Conservation (phyloP, 441 rosid species). For the Syzygium malaccense region DNA sequence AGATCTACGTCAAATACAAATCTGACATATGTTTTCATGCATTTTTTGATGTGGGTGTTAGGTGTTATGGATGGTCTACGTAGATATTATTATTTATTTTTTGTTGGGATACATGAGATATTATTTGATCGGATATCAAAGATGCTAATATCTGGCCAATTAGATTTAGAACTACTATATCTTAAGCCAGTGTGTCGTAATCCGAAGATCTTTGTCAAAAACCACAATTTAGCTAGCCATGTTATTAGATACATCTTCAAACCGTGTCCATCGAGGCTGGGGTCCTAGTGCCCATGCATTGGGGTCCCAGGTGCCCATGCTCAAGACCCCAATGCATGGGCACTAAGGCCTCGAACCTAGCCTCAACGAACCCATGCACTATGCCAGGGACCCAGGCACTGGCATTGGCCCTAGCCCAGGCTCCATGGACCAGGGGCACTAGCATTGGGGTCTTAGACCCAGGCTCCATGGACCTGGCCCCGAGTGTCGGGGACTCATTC, state of each 20-base stretch:
- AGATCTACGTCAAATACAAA: neutral
- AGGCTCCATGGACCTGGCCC: too few relatives aligned
- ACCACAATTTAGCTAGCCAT: neutral
- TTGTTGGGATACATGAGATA: neutral
- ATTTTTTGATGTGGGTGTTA: too few relatives aligned
- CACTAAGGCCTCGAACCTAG: too few relatives aligned
- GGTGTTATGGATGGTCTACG: neutral
- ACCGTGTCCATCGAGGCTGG: too few relatives aligned
- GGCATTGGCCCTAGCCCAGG: too few relatives aligned
- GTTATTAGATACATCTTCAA: neutral
- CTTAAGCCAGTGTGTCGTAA: neutral
- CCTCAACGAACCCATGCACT: too few relatives aligned
- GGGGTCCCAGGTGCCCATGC: too few relatives aligned
- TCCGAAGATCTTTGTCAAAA: neutral
- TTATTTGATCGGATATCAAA: neutral
- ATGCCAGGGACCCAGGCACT: too few relatives aligned
- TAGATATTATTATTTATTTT: neutral
- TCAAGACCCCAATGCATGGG: neutral
- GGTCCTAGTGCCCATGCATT: neutral
- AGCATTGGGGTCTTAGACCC: too few relatives aligned
- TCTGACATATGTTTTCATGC: too few relatives aligned
- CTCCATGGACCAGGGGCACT: too few relatives aligned
- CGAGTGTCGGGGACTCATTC: too few relatives aligned
- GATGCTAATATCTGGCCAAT: neutral
- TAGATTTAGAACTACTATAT: neutral